These are phyloP conservation scores for Gossypium stocksii DNA, from an alignment of 345 rosid species.

Conservation along the genomic window DNA sequence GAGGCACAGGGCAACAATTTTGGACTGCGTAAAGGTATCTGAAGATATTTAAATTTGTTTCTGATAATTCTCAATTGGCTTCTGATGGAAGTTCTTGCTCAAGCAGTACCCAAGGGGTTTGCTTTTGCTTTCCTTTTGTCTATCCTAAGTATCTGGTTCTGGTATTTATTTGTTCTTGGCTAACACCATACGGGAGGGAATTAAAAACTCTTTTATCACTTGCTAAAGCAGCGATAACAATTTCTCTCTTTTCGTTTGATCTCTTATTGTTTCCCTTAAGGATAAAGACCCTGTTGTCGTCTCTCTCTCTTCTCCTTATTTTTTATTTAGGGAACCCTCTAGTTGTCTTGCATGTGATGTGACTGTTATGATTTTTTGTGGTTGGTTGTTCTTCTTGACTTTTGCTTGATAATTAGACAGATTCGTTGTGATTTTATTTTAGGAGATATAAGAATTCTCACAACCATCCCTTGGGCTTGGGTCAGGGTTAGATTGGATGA, in stretches of 20 bases:
- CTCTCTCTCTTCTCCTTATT: background rate
- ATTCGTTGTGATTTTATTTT: background rate
- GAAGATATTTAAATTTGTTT: slow-evolving; percentile 10
- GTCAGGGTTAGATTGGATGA: background rate
- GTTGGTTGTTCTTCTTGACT: background rate
- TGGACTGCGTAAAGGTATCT: slow-evolving; percentile 98
- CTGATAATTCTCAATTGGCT: slow-evolving; percentile 3
- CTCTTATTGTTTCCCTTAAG: background rate
- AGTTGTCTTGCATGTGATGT: background rate
- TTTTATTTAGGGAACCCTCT: background rate
- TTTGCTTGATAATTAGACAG: background rate
- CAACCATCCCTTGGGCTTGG: background rate
- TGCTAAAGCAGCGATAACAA: background rate
- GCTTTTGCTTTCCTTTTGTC: slow-evolving; percentile 8
- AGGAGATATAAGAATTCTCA: background rate
- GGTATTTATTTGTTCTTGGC: background rate
- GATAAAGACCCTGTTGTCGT: background rate
- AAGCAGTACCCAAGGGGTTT: slow-evolving; percentile 8
- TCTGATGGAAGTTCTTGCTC: background rate
- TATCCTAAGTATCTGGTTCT: background rate
- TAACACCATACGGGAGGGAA: background rate
- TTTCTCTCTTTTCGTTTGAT: background rate
- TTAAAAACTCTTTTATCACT: background rate
- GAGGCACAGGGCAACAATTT: slow-evolving; percentile 87
- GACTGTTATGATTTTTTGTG: background rate